These are phyloP conservation scores for Wickerhamiella domercqiae DNA, from an alignment of 805 yeast genomes.

Conservation along the genomic window DNA sequence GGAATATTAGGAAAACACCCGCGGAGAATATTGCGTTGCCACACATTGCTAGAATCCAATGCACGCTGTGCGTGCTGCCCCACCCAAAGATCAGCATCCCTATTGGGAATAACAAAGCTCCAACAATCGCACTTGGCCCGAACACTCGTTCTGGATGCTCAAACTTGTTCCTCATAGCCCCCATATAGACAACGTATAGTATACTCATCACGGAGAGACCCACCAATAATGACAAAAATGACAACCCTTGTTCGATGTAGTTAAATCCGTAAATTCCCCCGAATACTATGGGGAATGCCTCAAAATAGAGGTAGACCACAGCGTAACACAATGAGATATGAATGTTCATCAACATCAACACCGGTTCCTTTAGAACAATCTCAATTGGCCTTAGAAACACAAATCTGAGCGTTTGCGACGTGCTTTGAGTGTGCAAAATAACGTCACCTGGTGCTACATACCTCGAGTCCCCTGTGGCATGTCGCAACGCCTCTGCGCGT, in stretches of 20 bases:
- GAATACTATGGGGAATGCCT: slow-evolving; percentile 46
- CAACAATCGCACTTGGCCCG: slow-evolving; percentile 25
- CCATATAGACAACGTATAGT: slow-evolving; percentile 5
- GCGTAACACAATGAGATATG: slow-evolving; percentile 41
- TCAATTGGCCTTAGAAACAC: slow-evolving; percentile 27
- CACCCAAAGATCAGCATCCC: slow-evolving; percentile 47
- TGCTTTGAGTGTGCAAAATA: slow-evolving; percentile 1
- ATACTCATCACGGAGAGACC: slow-evolving; percentile 31
- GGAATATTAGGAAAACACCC: slow-evolving; percentile 34
- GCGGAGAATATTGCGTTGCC: slow-evolving; percentile 29
- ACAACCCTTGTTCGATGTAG: slow-evolving; percentile 31
- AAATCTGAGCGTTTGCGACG: slow-evolving; percentile 7
- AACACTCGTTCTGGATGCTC: slow-evolving; percentile 11
- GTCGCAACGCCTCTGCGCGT: slow-evolving; percentile 35
- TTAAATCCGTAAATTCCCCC: slow-evolving; percentile 32
- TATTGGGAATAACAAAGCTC: slow-evolving; percentile 30
- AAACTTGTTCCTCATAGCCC: background rate
- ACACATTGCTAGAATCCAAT: slow-evolving; percentile 38
- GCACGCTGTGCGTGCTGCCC: slow-evolving; percentile 33
- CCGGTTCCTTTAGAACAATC: slow-evolving; percentile 39
- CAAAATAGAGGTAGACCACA: slow-evolving; percentile 40
- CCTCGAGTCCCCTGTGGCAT: slow-evolving; percentile 23
- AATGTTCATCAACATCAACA: slow-evolving; percentile 36
- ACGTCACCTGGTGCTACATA: slow-evolving; percentile 13
- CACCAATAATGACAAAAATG: slow-evolving; percentile 33